phyloP scores from a whole-genome alignment of 371 early-diverging fungal genomes.

The Entomophthora muscae region DNA sequence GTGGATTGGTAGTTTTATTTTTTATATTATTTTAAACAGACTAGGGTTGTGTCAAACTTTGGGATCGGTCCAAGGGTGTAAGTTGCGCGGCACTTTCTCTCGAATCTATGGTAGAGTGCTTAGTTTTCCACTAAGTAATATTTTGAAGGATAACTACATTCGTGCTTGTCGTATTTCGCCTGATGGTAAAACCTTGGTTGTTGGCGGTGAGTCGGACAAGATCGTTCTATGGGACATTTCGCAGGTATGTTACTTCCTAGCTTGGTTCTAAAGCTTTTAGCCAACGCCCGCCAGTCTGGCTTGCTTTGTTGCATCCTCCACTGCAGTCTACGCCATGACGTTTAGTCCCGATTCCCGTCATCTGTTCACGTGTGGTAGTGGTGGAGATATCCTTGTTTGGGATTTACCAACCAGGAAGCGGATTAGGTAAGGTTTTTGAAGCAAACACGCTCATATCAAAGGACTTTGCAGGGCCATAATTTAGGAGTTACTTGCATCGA shows the following conservation, averaged over 20 bases:
- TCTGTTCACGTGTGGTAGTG: conserved; percentile 1
- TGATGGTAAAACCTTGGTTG: conserved; percentile 5
- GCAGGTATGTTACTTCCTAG: background rate
- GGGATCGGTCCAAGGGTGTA: conserved; percentile 2
- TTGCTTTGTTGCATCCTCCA: background rate
- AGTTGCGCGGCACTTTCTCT: background rate
- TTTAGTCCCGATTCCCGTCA: background rate
- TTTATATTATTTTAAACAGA: background rate
- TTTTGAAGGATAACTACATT: conserved; percentile 6
- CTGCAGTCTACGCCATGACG: background rate
- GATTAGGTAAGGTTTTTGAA: background rate
- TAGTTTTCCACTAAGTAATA: background rate
- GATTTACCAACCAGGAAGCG: background rate
- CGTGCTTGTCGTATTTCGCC: conserved; percentile 4
- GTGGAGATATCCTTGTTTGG: conserved; percentile 5
- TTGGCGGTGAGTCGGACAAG: conserved; percentile 2
- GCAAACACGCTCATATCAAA: background rate
- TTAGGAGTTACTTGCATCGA: conserved; percentile 3
- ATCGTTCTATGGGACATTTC: conserved; percentile 7
- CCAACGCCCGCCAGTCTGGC: background rate
- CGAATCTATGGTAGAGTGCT: conserved; percentile 5
- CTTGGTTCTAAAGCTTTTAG: background rate
- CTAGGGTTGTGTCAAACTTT: conserved; percentile 7
- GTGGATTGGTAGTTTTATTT: conserved; percentile 2
- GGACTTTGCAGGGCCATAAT: conserved; percentile 1